Base-by-base conservation (phyloP, 2,329 filamentous ascomycete species). In the Immersiporthe knoxdaviesiana region DNA sequence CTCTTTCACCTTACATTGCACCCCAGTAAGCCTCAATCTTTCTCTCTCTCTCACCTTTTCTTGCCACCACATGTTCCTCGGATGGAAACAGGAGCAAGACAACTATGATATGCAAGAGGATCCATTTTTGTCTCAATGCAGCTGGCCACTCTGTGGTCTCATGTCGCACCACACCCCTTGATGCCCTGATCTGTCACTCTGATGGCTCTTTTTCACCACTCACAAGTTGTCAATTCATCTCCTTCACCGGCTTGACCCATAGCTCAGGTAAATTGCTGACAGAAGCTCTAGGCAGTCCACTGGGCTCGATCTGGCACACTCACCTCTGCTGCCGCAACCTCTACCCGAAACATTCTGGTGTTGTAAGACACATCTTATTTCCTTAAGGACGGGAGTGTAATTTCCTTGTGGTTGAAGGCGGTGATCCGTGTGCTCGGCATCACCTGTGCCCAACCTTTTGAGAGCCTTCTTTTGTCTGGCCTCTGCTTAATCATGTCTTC, bases 401-500 rank as follows among this genome's bases (percentile, higher is more conserved):
- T 70, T 71, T 71, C 68, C 70, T 70, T 71, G 71, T 60, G 64
- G 64, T 58, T 61, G 66, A 69, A 69, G 69, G 65, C 60, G 65
- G 68, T 70, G 63, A 59, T 66, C 68, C 63, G 61, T 66, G 63
- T 35, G 35, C 70, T 52, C 65, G 65, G 65, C 41, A 66, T 72
- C 66, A 68, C 50, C 41, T 66, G 67, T 50, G 63, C 65, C 68
- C 66, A 66, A 67, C 63, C 58, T 35, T 63, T 63, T n/a, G 37
- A 52, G 30, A 39, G 68, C 66, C 66, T 66, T 52, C 67, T 69
- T 69, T 16, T 69, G 69, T 72, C 66, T 70, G 66, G 65, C 65
- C 68, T 62, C 66, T 59, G 68, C 64, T 65, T 68, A 74, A 78
- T 75, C 72, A 80, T 82, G 78, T 78, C 76, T 77, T 83, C 81